Percentiles rank a stretch among this genome's conserved stretches.
Conservation (phyloP, 148 eudicot genomes). For the Persicaria tinctoria region DNA sequence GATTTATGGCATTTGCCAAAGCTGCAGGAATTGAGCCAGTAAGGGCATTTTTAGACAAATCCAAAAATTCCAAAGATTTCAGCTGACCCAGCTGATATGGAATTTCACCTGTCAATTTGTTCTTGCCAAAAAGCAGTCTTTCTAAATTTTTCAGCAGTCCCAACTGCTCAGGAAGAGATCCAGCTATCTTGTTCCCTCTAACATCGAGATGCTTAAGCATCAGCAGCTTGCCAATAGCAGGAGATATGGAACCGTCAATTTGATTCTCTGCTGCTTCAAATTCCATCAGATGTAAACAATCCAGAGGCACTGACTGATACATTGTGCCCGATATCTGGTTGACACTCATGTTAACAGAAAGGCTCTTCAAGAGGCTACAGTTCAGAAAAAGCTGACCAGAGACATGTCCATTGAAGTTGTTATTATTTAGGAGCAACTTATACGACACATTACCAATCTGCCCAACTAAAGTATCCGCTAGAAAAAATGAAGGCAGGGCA, state of each 20-base stretch:
- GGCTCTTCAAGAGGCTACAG: conserved; percentile 28
- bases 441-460: conserved; percentile 17
- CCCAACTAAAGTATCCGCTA: conserved; percentile 21
- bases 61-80: conserved; percentile 28
- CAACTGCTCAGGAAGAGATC: conserved; percentile 34
- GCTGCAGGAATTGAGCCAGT: conserved; percentile 35
- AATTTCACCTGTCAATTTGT: conserved; percentile 37
- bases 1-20: conserved; percentile 30
- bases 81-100: conserved; percentile 29
- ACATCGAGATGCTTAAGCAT: conserved; percentile 34
- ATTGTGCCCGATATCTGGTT: conserved; percentile 38
- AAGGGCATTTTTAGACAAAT: conserved; percentile 36
- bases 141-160: conserved; percentile 25
- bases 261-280: conserved; percentile 44
- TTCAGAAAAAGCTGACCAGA: conserved; percentile 23
- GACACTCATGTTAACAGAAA: conserved; percentile 39
- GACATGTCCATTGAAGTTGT: conserved; percentile 35
- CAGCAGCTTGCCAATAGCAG: conserved; percentile 25
- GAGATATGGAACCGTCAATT: conserved; percentile 30
- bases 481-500: conserved; percentile 28
- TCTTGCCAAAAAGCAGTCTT: conserved; percentile 28
- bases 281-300: conserved; percentile 30
- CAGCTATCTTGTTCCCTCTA: conserved; percentile 30
- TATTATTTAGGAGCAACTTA: conserved; percentile 29
- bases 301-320: conserved; percentile 21